Percentiles rank a stretch among this genome's conserved stretches.
These are phyloP conservation scores for Neckera pumila DNA, from an alignment of 225 moss, liverwort and hornwort species.

Conservation along the genomic window DNA sequence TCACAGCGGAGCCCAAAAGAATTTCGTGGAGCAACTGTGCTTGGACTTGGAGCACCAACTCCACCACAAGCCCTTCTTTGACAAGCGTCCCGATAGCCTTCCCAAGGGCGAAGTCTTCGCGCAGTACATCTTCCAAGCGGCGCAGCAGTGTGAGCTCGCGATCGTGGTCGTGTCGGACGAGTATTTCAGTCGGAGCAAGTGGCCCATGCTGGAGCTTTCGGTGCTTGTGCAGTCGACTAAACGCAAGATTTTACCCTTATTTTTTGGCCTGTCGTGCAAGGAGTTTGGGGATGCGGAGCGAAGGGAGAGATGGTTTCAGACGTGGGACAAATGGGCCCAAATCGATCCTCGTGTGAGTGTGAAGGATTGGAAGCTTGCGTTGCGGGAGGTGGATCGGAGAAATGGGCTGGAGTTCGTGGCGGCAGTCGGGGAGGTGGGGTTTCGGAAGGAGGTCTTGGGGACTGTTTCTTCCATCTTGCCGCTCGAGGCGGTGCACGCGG, in stretches of 20 bases:
- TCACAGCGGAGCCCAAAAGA: not conserved
- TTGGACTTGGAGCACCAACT: not conserved
- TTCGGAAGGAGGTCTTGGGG: not conserved
- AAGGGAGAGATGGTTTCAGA: not conserved
- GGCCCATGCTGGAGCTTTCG: slow-evolving; percentile 2
- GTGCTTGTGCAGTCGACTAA: not conserved
- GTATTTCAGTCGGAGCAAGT: slow-evolving; percentile 3
- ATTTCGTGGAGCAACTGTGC: not conserved
- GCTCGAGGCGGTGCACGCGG: too few relatives aligned
- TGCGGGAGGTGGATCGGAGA: not conserved
- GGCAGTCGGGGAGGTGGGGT: not conserved
- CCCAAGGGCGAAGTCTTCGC: not conserved
- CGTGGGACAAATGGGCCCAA: not conserved
- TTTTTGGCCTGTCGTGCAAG: not conserved
- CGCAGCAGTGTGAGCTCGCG: not conserved
- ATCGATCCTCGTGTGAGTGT: not conserved
- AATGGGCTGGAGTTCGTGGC: not conserved
- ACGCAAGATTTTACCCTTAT: not conserved
- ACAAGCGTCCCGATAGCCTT: not conserved
- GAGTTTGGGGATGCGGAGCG: not conserved
- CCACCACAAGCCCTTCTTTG: not conserved
- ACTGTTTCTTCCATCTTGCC: not conserved
- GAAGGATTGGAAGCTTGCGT: not conserved
- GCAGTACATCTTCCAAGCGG: not conserved
- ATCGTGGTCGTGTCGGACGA: slow-evolving; percentile 17